Percentiles rank a stretch among this genome's conserved stretches.
Conservation (phyloP, 768 basidiomycete genomes). For the Boletales sp. region DNA sequence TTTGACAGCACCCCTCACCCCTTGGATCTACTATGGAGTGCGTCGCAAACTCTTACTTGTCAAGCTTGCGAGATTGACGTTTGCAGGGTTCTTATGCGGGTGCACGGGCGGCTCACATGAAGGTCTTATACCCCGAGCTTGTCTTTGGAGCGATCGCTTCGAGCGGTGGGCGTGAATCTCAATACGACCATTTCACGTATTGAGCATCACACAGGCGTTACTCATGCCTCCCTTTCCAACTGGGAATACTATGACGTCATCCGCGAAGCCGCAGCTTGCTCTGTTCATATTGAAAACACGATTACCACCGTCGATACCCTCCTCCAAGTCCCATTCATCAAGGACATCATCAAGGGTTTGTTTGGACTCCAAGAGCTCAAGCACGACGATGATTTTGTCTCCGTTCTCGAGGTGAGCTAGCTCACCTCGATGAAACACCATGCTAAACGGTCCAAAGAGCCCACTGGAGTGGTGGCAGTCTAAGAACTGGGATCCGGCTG, state of each 20-base stretch:
- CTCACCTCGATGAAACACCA: conserved; percentile 7
- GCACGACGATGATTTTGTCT: conserved; percentile 77
- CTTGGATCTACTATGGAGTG: conserved; percentile 95
- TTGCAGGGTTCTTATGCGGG: conserved; percentile 84
- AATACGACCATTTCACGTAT: neutral
- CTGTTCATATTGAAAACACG: conserved; percentile 51
- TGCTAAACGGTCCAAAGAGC: conserved; percentile 30
- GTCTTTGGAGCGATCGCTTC: conserved; percentile 88
- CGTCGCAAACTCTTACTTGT: conserved; percentile 17
- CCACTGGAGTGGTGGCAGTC: conserved; percentile 78
- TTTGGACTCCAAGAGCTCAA: conserved; percentile 71
- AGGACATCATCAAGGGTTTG: conserved; percentile 56
- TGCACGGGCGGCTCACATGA: conserved; percentile 91
- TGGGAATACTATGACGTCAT: conserved; percentile 91
- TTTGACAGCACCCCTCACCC: conserved; percentile 65
- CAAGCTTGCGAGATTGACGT: neutral
- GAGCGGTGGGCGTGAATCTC: conserved; percentile 50
- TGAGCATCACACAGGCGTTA: conserved; percentile 54
- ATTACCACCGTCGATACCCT: conserved; percentile 61
- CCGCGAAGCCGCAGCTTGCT: conserved; percentile 63
- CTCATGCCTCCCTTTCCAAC: conserved; percentile 75
- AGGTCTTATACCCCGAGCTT: conserved; percentile 80
- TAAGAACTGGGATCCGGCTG: conserved; percentile 81
- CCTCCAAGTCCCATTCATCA: conserved; percentile 46
- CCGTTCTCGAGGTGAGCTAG: conserved; percentile 54